Conservation (phyloP, 768 basidiomycete genomes). For the Crepidotus variabilis region DNA sequence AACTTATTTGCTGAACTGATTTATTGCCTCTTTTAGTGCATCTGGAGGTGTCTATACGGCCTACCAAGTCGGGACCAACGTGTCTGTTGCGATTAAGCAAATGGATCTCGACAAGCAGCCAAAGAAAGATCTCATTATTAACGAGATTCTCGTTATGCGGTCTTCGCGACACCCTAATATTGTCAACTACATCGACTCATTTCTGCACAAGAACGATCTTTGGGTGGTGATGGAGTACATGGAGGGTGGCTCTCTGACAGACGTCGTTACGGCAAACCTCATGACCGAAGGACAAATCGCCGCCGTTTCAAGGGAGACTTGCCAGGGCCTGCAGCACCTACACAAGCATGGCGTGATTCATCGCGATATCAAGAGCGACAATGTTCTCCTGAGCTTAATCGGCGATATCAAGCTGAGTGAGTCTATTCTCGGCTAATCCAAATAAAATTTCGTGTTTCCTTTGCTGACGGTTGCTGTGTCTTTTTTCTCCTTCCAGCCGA, state of each 20-base stretch:
- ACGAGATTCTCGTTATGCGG: constrained; percentile 99
- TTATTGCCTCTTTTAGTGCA: constrained; percentile 48
- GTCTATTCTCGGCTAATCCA: constrained; percentile 28
- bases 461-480: constrained; percentile 1
- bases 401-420: constrained; percentile 98
- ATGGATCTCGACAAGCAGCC: constrained; percentile 99
- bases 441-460: not conserved
- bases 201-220: constrained; percentile 94
- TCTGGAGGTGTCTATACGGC: constrained; percentile 98
- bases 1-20: constrained; percentile 7
- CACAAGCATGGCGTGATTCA: constrained; percentile 98
- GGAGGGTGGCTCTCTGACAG: constrained; percentile 94
- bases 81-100: constrained; percentile 97
- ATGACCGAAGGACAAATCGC: constrained; percentile 99
- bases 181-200: constrained; percentile 99
- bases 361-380: constrained; percentile 98
- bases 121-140: constrained; percentile 99
- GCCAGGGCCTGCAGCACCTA: constrained; percentile 90
- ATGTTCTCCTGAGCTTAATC: constrained; percentile 85
- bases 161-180: constrained; percentile 97
- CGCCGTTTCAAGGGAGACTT: constrained; percentile 89
- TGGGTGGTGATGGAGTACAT: constrained; percentile 99
- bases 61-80: constrained; percentile 93
- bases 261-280: constrained; percentile 91
- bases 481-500: constrained; percentile 56